Percentiles rank a stretch among this genome's conserved stretches.
Conservation (phyloP, 805 yeast genomes). For the Candida ovalis region DNA sequence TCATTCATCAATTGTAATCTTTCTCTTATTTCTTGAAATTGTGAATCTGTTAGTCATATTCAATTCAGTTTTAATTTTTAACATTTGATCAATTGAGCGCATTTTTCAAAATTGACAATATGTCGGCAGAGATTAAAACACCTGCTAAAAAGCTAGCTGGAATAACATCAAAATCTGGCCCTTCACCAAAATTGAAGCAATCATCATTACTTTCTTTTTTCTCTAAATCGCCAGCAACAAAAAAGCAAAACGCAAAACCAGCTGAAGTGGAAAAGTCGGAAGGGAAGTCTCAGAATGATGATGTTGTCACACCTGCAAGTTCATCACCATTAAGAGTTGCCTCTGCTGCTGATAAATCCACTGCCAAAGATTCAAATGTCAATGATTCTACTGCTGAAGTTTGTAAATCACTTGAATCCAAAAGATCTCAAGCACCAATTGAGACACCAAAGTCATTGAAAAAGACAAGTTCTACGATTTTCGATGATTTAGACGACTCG, state of each 20-base stretch:
- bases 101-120: not conserved
- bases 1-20: too few species aligned
- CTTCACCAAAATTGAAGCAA: constrained; percentile 12
- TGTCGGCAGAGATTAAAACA: constrained; percentile 2
- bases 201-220: constrained; percentile 32
- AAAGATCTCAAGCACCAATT: not conserved
- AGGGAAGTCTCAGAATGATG: not conserved
- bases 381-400: not conserved
- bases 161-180: not conserved
- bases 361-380: not conserved
- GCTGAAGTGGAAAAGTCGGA: not conserved
- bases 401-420: constrained; percentile 2
- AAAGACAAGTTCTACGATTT: not conserved
- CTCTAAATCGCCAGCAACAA: constrained; percentile 7
- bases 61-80: too few species aligned
- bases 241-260: not conserved
- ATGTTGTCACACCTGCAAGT: constrained; percentile 24
- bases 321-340: constrained; percentile 11
- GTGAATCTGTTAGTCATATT: too few species aligned
- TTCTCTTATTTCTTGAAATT: not conserved
- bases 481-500: constrained; percentile 18
- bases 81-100: not conserved
- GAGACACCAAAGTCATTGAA: constrained; percentile 1
- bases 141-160: not conserved
- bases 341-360: not conserved